phyloP scores from a whole-genome alignment of 1,139 yeast genomes.

The Hansenula lynferdii region DNA sequence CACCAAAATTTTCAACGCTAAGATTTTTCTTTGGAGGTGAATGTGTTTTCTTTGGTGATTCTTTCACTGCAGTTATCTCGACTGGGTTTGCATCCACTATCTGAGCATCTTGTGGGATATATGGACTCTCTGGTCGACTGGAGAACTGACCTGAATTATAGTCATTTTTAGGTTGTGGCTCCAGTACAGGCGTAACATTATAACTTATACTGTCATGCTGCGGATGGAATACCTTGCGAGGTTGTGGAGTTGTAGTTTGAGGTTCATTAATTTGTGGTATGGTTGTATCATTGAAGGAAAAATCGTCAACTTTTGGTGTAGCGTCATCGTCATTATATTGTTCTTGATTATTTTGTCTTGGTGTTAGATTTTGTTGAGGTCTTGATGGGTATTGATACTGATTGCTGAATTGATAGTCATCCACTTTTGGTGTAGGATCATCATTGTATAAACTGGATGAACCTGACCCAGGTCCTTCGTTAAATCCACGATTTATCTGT shows the following conservation, averaged over 20 bases:
- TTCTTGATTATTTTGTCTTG: background rate
- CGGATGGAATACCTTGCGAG: background rate
- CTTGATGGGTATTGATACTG: background rate
- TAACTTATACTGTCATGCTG: slow-evolving; percentile 2
- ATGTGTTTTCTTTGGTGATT: background rate
- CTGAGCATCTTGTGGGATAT: background rate
- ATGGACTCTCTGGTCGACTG: background rate
- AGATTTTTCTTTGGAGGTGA: background rate
- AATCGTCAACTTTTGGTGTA: slow-evolving; percentile 1
- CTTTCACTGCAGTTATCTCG: background rate
- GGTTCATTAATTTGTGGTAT: background rate
- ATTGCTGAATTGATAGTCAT: slow-evolving; percentile 4
- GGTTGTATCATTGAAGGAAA: background rate
- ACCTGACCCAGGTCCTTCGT: background rate
- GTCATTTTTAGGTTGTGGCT: background rate
- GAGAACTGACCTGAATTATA: background rate
- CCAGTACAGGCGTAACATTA: slow-evolving; percentile 3
- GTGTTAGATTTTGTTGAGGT: background rate
- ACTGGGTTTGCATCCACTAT: background rate
- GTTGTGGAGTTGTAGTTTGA: background rate
- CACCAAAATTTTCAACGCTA: background rate
- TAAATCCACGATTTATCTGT: background rate
- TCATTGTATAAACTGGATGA: slow-evolving; percentile 10
- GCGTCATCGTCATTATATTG: slow-evolving; percentile 2
- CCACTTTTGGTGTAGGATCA: slow-evolving; percentile 18